Percentiles rank a stretch among this genome's conserved stretches.
These are phyloP conservation scores for Cyberlindnera meyerae DNA, from an alignment of 805 yeast species.

Conservation along the genomic window DNA sequence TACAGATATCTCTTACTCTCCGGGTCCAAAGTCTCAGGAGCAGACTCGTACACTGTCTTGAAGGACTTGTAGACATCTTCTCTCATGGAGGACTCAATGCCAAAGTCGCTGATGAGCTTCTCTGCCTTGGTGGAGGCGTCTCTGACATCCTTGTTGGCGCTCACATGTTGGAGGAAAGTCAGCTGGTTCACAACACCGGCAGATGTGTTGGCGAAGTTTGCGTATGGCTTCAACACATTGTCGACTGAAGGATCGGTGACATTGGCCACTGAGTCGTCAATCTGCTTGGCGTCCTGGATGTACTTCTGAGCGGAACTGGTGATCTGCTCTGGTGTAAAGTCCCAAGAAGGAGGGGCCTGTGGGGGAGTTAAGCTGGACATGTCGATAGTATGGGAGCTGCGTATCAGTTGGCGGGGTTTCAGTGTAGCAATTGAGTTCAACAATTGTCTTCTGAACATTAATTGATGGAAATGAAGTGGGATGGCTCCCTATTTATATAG, in stretches of 20 bases:
- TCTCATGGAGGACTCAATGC: conserved; percentile 62
- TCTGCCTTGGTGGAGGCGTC: conserved; percentile 67
- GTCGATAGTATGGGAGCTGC: too few species aligned
- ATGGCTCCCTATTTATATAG: too few species aligned
- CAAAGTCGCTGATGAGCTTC: conserved; percentile 47
- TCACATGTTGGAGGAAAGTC: conserved; percentile 70
- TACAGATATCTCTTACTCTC: conserved; percentile 56
- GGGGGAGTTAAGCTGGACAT: conserved; percentile 20
- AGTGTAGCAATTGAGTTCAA: too few species aligned
- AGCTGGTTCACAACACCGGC: conserved; percentile 44
- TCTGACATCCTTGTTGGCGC: conserved; percentile 57
- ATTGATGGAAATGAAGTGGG: too few species aligned
- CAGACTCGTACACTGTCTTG: conserved; percentile 42
- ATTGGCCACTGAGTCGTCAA: conserved; percentile 52
- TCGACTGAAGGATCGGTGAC: conserved; percentile 49
- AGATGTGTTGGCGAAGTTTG: conserved; percentile 46
- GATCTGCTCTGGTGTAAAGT: conserved; percentile 49
- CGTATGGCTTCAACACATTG: conserved; percentile 48
- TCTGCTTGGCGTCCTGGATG: conserved; percentile 36
- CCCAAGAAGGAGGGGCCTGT: conserved; percentile 47
- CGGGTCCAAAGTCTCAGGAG: conserved; percentile 33
- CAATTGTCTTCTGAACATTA: too few species aligned
- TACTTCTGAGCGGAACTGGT: conserved; percentile 37
- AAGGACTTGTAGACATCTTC: conserved; percentile 60
- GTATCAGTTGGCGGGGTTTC: too few species aligned